Percentiles rank a stretch among this genome's conserved stretches.
These are phyloP conservation scores for Coccomyxa sp. DNA, from an alignment of 139 green algal genomes.

Conservation along the genomic window DNA sequence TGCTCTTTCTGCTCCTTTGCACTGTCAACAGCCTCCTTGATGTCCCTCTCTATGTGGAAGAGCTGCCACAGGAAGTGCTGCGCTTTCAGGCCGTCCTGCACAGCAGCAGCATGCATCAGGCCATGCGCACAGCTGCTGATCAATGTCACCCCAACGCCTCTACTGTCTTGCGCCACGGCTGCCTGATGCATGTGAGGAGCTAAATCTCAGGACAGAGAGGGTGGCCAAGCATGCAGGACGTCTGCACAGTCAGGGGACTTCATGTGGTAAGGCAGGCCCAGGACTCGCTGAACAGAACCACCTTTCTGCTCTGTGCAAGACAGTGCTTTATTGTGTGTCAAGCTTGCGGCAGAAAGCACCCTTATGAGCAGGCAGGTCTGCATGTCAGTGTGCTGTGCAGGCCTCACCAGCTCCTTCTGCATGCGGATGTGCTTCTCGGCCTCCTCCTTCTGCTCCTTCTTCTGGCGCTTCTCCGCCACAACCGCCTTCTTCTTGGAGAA, in stretches of 20 bases:
- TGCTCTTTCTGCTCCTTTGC: slow-evolving; percentile 19
- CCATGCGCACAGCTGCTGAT: background rate
- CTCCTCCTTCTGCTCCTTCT: slow-evolving; percentile 97
- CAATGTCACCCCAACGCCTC: background rate
- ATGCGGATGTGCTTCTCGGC: slow-evolving; percentile 81
- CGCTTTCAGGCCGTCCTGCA: slow-evolving; percentile 43
- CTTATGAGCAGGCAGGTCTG: no score
- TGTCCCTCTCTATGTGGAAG: slow-evolving; percentile 61
- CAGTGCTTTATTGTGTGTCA: no score
- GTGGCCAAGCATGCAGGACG: no score
- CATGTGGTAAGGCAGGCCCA: no score
- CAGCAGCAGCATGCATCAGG: background rate
- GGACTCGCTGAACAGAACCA: no score
- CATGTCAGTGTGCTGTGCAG: no score
- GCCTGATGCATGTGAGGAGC: background rate
- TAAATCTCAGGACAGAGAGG: background rate
- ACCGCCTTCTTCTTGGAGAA: slow-evolving; percentile 77
- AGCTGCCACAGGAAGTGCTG: slow-evolving; percentile 77
- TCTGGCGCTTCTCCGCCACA: slow-evolving; percentile 75
- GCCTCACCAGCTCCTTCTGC: slow-evolving; percentile 68
- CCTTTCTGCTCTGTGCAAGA: no score
- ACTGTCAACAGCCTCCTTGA: slow-evolving; percentile 11
- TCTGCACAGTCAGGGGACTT: no score
- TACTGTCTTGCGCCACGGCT: no score
- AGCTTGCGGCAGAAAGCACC: no score